Conservation (phyloP, 208 protist species). For the Wallacemonas sp. region DNA sequence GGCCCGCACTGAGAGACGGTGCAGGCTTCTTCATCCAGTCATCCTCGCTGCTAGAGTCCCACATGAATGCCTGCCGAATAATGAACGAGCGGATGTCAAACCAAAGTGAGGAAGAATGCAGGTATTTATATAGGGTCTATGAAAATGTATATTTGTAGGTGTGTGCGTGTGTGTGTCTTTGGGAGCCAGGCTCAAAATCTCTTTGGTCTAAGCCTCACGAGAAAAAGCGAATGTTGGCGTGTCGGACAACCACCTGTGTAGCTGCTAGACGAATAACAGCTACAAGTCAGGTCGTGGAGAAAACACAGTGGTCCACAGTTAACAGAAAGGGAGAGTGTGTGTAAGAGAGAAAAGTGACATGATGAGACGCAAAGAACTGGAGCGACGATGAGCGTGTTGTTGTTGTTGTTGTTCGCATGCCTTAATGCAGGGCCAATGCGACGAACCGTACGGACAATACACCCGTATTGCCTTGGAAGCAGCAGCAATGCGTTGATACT, state of each 20-base stretch:
- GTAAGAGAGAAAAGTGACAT: background rate
- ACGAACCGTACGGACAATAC: too few relatives aligned
- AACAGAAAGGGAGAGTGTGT: background rate
- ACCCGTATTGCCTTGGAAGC: too few relatives aligned
- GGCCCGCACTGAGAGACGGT: background rate
- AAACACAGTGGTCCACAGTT: background rate
- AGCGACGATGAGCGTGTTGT: too few relatives aligned
- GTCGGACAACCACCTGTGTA: too few relatives aligned
- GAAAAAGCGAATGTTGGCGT: too few relatives aligned
- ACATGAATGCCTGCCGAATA: background rate
- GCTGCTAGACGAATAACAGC: too few relatives aligned
- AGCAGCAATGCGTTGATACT: too few relatives aligned
- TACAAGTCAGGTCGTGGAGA: background rate
- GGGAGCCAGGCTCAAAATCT: too few relatives aligned
- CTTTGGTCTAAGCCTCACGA: too few relatives aligned
- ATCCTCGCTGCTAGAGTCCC: constrained; percentile 39
- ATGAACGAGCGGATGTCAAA: background rate
- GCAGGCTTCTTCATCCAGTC: constrained; percentile 31
- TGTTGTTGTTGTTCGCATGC: too few relatives aligned
- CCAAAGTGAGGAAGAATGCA: constrained; percentile 3
- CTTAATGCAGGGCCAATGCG: too few relatives aligned
- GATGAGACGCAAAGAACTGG: too few relatives aligned
- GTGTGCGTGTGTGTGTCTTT: background rate
- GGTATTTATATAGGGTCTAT: constrained; percentile 2
- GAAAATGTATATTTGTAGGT: background rate